phyloP scores from a whole-genome alignment of 345 rosid species.

The Trapa bicornis region DNA sequence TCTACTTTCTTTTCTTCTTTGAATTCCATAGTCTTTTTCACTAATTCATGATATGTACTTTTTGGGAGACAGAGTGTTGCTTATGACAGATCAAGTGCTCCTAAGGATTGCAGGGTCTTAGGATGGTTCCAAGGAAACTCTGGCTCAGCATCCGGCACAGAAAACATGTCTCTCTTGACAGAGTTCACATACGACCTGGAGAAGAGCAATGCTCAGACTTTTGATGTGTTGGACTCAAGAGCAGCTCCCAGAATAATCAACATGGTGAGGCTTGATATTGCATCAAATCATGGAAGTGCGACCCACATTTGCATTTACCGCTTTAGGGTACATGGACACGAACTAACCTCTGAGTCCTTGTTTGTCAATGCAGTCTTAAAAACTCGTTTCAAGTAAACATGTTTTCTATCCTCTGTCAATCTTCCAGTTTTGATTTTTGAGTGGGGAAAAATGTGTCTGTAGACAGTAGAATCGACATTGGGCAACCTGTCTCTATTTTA shows the following conservation, averaged over 20 bases:
- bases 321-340: constrained; percentile 76
- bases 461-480: too few species aligned
- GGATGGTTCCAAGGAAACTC: constrained; percentile 61
- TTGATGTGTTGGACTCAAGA: constrained; percentile 27
- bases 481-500: too few species aligned
- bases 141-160: constrained; percentile 20
- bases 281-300: constrained; percentile 76
- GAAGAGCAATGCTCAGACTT: constrained; percentile 84
- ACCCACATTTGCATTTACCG: constrained; percentile 82
- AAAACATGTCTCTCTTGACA: constrained; percentile 39
- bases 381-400: too few species aligned
- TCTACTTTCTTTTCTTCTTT: neutral
- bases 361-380: constrained; percentile 9
- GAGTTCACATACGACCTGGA: constrained; percentile 80
- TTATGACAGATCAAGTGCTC: constrained; percentile 85
- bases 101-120: constrained; percentile 68
- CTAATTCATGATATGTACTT: neutral
- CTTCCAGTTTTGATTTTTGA: too few species aligned
- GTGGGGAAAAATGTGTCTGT: too few species aligned
- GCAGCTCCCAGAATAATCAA: constrained; percentile 32
- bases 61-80: constrained; percentile 61
- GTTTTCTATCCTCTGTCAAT: too few species aligned
- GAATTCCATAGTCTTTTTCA: neutral
- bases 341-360: constrained; percentile 39
- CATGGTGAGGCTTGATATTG: constrained; percentile 64